Percentiles rank a stretch among this genome's conserved stretches.
phyloP scores from a whole-genome alignment of 257 asterid species.

The Capsicum rhomboideum region DNA sequence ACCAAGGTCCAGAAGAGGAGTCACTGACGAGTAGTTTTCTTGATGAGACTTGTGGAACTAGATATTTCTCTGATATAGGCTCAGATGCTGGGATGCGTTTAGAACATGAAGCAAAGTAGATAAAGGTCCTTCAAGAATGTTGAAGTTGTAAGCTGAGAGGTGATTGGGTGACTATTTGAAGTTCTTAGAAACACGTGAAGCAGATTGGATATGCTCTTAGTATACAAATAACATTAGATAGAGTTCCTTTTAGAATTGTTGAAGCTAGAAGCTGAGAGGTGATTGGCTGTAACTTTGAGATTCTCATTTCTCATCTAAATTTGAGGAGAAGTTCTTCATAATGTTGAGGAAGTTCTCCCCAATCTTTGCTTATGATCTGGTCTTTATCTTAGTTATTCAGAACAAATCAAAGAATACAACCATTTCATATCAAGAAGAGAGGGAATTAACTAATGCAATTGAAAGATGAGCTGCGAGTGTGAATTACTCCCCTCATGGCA shows the following conservation, averaged over 20 bases:
- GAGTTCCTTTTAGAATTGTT: not conserved
- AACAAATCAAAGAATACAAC: not conserved
- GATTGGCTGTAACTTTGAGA: not conserved
- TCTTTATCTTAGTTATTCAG: not conserved
- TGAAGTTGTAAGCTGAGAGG: not conserved
- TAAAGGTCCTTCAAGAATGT: not conserved
- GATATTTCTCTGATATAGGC: slow-evolving; percentile 42
- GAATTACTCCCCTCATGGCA: not conserved
- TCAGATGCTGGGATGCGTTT: slow-evolving; percentile 29
- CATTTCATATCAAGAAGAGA: not conserved
- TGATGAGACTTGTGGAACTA: slow-evolving; percentile 5
- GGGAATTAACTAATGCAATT: not conserved
- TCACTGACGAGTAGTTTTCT: slow-evolving; percentile 5
- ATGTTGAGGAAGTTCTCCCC: not conserved
- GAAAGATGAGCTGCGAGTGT: not conserved
- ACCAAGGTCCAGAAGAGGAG: slow-evolving; percentile 11
- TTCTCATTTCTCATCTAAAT: not conserved
- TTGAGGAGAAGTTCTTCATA: not conserved
- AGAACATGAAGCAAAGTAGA: slow-evolving; percentile 49
- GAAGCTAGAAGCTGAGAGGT: not conserved
- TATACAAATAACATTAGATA: slow-evolving; percentile 39
- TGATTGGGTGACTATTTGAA: not conserved
- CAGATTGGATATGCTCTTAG: slow-evolving; percentile 29
- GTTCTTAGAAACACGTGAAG: not conserved
- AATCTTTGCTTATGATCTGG: not conserved